Base-by-base conservation (phyloP, 805 yeast genomes). In the Sungouiella blattae region DNA sequence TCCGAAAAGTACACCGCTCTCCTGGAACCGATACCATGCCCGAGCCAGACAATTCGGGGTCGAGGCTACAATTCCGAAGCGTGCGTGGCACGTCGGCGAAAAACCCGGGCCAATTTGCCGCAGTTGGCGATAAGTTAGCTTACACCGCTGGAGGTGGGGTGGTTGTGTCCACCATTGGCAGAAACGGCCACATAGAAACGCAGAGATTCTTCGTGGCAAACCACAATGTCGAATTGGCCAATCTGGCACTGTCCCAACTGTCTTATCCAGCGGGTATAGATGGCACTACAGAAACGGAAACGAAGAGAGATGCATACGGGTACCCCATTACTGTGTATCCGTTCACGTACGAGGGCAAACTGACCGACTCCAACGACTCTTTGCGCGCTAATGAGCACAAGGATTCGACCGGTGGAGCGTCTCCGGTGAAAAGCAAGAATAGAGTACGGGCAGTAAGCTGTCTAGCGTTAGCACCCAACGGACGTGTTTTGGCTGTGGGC, bases 111-210 rank as follows among this genome's bases (percentile, higher is more conserved):
- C 71, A 71, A 26, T 58, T 75, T 36, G 55, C 62, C 9, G 58
- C 68, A 2, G 62, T 62, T 15, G 65, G 54, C 11, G 58, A 69
- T 38, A 35, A 62, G 3, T 50, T 77, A 15, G 82, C 78, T 0
- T 77, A 77, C 46, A 65, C 71, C 3, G 80, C 80, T 9, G 72
- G 80, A 39, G 80, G 80, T 15, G 82, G 82, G 4, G 80, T 77
- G 4, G 78, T 77, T 9, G 78, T 76, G 1, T 58, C 73, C 29
- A 49, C 58, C 13, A 37, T 70, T 2, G 49, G 47, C 18, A 11
- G n/a, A 6, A 45, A 55, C 9, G 47, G 40, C 13, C 12, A 42
- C 4, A 43, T 57, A 0, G 35, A 37, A 11, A 41, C 58, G 37
- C 80, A 74, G 45, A 54, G 77, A 40, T 74, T 77, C 48, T 74